phyloP scores from a whole-genome alignment of 2,329 filamentous ascomycete genomes.

The Thielaviopsis musarum region DNA sequence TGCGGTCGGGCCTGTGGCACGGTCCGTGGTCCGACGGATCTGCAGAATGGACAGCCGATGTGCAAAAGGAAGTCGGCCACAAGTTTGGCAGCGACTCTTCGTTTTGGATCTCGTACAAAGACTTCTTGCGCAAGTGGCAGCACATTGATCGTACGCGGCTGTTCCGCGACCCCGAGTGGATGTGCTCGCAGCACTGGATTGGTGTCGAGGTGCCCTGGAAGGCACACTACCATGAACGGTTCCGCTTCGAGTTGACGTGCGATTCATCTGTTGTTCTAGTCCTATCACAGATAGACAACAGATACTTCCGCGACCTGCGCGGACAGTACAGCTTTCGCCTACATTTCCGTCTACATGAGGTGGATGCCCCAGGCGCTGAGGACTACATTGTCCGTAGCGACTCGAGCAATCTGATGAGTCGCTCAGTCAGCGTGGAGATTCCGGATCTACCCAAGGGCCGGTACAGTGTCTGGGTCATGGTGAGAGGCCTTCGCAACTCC shows the following conservation, averaged over 20 bases:
- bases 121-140: slow-evolving; percentile 44
- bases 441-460: slow-evolving; percentile 36
- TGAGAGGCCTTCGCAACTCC: slow-evolving; percentile 32
- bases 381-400: slow-evolving; percentile 44
- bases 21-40: slow-evolving; percentile 43
- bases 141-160: slow-evolving; percentile 45
- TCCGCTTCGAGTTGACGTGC: slow-evolving; percentile 37
- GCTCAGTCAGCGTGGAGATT: slow-evolving; percentile 42
- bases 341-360: slow-evolving; percentile 33
- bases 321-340: slow-evolving; percentile 39
- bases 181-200: slow-evolving; percentile 41
- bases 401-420: slow-evolving; percentile 39
- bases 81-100: slow-evolving; percentile 44
- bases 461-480: slow-evolving; percentile 39
- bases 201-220: slow-evolving; percentile 46
- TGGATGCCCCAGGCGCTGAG: slow-evolving; percentile 27
- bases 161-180: slow-evolving; percentile 42
- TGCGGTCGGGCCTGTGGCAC: slow-evolving; percentile 32
- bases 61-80: slow-evolving; percentile 39
- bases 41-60: slow-evolving; percentile 43
- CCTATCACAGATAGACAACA: slow-evolving; percentile 42
- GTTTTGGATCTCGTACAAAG: slow-evolving; percentile 47
- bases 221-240: slow-evolving; percentile 43
- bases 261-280: slow-evolving; percentile 42
- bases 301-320: slow-evolving; percentile 44